Conservation (phyloP, 2,329 filamentous ascomycete genomes). For the Neurospora sp. region DNA sequence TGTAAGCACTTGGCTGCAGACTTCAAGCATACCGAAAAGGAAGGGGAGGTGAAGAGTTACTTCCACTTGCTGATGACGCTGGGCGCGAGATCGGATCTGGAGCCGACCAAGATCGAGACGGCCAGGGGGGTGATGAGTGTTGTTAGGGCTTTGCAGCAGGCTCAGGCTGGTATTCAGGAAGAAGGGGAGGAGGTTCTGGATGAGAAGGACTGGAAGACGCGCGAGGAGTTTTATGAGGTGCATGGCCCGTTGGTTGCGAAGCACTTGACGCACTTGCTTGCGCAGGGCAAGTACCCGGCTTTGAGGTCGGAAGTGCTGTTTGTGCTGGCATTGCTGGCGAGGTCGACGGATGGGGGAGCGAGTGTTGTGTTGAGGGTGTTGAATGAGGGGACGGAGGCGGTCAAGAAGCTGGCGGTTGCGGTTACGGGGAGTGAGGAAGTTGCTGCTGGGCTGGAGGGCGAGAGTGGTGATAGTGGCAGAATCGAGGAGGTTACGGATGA, state of each 20-base stretch:
- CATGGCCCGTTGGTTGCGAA: slow-evolving; percentile 30
- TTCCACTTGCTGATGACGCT: slow-evolving; percentile 30
- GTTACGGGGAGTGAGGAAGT: slow-evolving; percentile 34
- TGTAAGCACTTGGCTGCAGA: slow-evolving; percentile 30
- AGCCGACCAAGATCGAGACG: slow-evolving; percentile 50
- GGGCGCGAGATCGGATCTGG: slow-evolving; percentile 34
- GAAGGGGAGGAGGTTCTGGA: slow-evolving; percentile 21
- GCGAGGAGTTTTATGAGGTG: slow-evolving; percentile 31
- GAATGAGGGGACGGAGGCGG: slow-evolving; percentile 28
- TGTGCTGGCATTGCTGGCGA: slow-evolving; percentile 49
- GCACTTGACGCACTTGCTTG: slow-evolving; percentile 41
- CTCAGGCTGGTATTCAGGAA: slow-evolving; percentile 19
- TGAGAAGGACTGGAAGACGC: neutral
- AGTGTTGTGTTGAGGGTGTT: slow-evolving; percentile 34
- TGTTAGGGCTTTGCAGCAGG: slow-evolving; percentile 41
- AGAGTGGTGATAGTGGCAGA: slow-evolving; percentile 4
- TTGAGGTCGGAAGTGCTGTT: slow-evolving; percentile 54
- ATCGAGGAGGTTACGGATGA: slow-evolving; percentile 8
- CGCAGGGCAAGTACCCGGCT: slow-evolving; percentile 47
- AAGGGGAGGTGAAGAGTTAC: slow-evolving; percentile 2
- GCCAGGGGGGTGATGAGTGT: slow-evolving; percentile 42
- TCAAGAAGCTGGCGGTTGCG: slow-evolving; percentile 34
- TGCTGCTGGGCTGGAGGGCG: slow-evolving; percentile 2
- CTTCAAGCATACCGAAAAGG: neutral
- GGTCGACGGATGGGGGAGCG: slow-evolving; percentile 36